Evolutionary conservation across 805 yeast species (phyloP).

Genomic region (Yamadazyma philogaea): DNA sequence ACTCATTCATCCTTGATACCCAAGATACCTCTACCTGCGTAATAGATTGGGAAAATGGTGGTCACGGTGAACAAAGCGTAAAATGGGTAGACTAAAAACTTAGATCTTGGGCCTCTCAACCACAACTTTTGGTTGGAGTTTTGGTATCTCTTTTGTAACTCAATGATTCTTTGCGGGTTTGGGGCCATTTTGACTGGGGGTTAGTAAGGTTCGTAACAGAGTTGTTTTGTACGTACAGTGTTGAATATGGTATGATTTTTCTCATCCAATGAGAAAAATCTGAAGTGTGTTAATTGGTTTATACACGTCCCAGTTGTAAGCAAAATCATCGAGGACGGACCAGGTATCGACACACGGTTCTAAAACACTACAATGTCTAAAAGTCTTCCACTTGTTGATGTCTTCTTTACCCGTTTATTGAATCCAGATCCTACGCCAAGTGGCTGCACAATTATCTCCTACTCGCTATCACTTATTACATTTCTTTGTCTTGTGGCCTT

Average conservation of each 20-base stretch:
- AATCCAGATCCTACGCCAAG: no score
- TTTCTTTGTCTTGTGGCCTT: conserved; percentile 6
- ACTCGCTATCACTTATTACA: conserved; percentile 19
- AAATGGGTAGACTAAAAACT: conserved; percentile 72
- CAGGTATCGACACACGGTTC: no score
- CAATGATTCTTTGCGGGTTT: conserved; percentile 47
- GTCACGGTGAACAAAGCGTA: conserved; percentile 69
- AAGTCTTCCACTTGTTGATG: no score
- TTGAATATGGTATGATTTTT: conserved; percentile 18
- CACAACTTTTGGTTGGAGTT: conserved; percentile 41
- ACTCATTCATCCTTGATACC: conserved; percentile 56
- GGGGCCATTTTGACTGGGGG: conserved; percentile 23
- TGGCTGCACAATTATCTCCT: no score
- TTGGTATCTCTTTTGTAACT: conserved; percentile 45
- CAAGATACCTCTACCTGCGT: conserved; percentile 65
- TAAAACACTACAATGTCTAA: no score
- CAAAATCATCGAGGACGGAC: no score
- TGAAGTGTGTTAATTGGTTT: conserved; percentile 3
- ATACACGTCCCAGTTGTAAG: no score
- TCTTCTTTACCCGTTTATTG: no score
- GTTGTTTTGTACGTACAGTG: conserved; percentile 3
- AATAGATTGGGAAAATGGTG: conserved; percentile 62
- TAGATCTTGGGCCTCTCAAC: conserved; percentile 51
- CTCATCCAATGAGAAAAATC: conserved; percentile 12
- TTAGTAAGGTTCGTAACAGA: neutral